These are phyloP conservation scores for Eucalyptus erythrocorys DNA, from an alignment of 345 rosid species.

Conservation along the genomic window DNA sequence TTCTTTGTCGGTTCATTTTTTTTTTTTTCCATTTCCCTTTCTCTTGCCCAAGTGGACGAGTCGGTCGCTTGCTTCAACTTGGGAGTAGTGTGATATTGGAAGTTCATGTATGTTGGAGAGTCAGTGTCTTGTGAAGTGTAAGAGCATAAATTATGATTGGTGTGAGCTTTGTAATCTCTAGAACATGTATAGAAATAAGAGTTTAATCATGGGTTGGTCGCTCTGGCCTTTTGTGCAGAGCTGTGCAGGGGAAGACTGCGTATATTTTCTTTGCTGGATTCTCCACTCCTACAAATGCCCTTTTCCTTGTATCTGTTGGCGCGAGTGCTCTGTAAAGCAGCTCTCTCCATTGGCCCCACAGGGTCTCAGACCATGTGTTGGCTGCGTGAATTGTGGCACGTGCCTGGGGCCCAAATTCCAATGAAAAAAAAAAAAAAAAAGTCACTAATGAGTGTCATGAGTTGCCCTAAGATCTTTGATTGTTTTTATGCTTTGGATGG, in stretches of 20 bases:
- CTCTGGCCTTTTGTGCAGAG: background rate
- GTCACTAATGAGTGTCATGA: background rate
- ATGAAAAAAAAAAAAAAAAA: background rate
- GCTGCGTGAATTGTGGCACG: background rate
- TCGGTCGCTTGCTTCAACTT: background rate
- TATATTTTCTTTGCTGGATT: background rate
- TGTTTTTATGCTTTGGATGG: background rate
- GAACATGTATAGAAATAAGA: conserved; percentile 12
- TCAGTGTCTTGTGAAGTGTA: background rate
- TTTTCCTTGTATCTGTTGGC: background rate
- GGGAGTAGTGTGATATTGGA: background rate
- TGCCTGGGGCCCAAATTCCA: background rate
- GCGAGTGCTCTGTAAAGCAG: background rate
- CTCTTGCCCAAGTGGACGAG: background rate
- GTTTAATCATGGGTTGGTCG: background rate
- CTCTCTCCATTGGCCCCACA: background rate
- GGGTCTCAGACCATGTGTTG: background rate
- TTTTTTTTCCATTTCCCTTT: background rate
- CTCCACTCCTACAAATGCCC: background rate
- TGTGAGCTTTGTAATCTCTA: background rate
- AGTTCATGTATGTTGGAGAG: background rate
- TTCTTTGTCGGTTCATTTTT: background rate
- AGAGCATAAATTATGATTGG: background rate
- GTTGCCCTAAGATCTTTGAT: background rate
- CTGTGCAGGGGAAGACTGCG: background rate